phyloP scores from a whole-genome alignment of 2,329 filamentous ascomycete genomes.

The Aspergillus fischeri region DNA sequence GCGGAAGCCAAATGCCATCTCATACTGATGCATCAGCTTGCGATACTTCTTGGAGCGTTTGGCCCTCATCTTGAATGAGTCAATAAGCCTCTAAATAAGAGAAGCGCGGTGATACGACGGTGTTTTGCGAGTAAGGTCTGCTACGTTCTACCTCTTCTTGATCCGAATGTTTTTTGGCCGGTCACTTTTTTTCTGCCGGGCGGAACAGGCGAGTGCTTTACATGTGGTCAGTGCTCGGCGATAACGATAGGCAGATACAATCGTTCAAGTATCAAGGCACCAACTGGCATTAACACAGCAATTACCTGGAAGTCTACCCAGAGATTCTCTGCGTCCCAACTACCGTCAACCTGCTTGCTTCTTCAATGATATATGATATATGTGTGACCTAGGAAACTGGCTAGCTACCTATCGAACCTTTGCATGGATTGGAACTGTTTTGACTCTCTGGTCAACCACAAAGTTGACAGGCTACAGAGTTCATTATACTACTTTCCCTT shows the following conservation, averaged over 20 bases:
- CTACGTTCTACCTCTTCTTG: slow-evolving; percentile 5
- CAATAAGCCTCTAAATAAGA: slow-evolving; percentile 6
- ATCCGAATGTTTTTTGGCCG: slow-evolving; percentile 27
- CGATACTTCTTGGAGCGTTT: slow-evolving; percentile 71
- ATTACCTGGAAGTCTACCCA: not conserved
- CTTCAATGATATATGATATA: not conserved
- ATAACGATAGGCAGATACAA: not conserved
- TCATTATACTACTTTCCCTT: not conserved
- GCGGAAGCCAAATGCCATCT: slow-evolving; percentile 81
- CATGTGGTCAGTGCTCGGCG: slow-evolving; percentile 24
- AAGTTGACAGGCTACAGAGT: not conserved
- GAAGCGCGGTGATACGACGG: slow-evolving; percentile 3
- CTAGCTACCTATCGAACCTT: not conserved
- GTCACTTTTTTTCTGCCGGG: slow-evolving; percentile 31
- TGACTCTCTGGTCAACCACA: not conserved
- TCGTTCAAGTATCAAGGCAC: not conserved
- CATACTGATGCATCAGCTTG: slow-evolving; percentile 93
- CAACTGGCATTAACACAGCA: not conserved
- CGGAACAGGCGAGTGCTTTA: slow-evolving; percentile 17
- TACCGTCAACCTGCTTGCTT: not conserved
- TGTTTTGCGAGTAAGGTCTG: slow-evolving; percentile 6
- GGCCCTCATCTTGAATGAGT: slow-evolving; percentile 56
- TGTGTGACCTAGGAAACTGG: not conserved
- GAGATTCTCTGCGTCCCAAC: not conserved
- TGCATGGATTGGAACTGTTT: not conserved